Evolutionary conservation across 768 basidiomycete genomes (phyloP).

Genomic region (Coprinopsis sp.): DNA sequence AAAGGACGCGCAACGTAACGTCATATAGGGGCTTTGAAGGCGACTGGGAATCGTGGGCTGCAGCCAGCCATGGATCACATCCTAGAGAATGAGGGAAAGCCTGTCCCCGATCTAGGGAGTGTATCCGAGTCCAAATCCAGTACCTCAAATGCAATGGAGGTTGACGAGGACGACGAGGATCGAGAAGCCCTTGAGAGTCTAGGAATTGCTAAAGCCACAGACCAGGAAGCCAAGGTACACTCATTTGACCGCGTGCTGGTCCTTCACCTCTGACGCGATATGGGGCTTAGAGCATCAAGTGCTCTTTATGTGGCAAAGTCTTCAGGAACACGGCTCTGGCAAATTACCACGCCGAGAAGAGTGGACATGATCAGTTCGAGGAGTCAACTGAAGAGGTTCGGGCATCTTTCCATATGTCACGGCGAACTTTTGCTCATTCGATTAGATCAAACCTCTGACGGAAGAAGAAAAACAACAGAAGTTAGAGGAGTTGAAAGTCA

Average conservation of each 20-base stretch:
- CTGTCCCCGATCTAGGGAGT: constrained; percentile 59
- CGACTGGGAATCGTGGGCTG: constrained; percentile 77
- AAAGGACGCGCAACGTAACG: constrained; percentile 5
- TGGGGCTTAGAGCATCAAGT: constrained; percentile 67
- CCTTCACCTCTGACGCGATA: neutral
- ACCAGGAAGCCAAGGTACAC: constrained; percentile 61
- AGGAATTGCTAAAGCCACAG: constrained; percentile 28
- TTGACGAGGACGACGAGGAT: constrained; percentile 74
- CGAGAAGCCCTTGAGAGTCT: constrained; percentile 55
- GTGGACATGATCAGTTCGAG: constrained; percentile 93
- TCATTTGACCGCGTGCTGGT: neutral
- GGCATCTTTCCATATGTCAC: neutral
- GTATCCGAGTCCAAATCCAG: constrained; percentile 31
- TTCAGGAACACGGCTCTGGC: constrained; percentile 86
- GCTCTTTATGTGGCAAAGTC: constrained; percentile 77
- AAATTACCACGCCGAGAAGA: constrained; percentile 91
- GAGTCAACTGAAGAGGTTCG: constrained; percentile 89
- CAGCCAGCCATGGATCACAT: constrained; percentile 92
- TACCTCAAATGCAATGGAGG: constrained; percentile 37
- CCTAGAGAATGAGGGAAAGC: constrained; percentile 71
- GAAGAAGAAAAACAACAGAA: constrained; percentile 89
- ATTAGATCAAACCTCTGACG: constrained; percentile 85
- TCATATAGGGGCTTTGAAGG: constrained; percentile 77
- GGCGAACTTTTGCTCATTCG: neutral
- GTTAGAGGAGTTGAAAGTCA: constrained; percentile 71